Base-by-base conservation (phyloP, 1,284 basidiomycete species). In the Laetiporus sulphureus region DNA sequence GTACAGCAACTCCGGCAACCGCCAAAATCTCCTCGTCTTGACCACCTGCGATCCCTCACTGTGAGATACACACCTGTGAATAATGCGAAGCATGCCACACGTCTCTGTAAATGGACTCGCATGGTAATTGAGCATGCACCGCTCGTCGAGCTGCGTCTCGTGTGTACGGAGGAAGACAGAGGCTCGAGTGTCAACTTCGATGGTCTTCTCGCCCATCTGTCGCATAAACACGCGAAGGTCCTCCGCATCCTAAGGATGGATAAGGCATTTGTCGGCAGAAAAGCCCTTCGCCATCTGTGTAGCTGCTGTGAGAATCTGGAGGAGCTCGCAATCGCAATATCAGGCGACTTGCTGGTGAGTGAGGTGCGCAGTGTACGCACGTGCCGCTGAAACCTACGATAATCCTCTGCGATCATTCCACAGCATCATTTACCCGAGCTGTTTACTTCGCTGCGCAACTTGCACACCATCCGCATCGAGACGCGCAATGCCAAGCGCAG, bases 101-200 rank as follows among this genome's bases (percentile, higher is more conserved):
- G 58, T 23, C 51, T 77, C 1, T 70, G 65, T 45, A 65, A 62
- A 46, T 77, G 72, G 72, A 58, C 74, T 15, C 61, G 66, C 21
- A 62, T 60, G 12, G 59, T 64, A 4, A 60, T 73, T 13, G 46
- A 59, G 0, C 49, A 51, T 12, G 65, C 73, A 0, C 64, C 66
- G 0, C 54, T 77, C 12, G 62, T 67, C 48, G 47, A 46, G 3
- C 49, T 76, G 10, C 53, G 51, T 8, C 51, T 74, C 8, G 32
- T 59, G 4, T 54, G 56, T 38, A 60, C 65, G 31, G 57, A 58
- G 15, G 46, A 55, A 23, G 37, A 46, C 21, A 34, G 36, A 23
- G 46, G 52, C 25, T 50, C 61, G 4, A 55, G 56, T 18, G 46
- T 64, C 8, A 54, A 61, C 16, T 67, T 69, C 41, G 67, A 71